Percentiles rank a stretch among this genome's conserved stretches.
These are phyloP conservation scores for Pichia sp. DNA, from an alignment of 1,139 yeast genomes.

Conservation along the genomic window DNA sequence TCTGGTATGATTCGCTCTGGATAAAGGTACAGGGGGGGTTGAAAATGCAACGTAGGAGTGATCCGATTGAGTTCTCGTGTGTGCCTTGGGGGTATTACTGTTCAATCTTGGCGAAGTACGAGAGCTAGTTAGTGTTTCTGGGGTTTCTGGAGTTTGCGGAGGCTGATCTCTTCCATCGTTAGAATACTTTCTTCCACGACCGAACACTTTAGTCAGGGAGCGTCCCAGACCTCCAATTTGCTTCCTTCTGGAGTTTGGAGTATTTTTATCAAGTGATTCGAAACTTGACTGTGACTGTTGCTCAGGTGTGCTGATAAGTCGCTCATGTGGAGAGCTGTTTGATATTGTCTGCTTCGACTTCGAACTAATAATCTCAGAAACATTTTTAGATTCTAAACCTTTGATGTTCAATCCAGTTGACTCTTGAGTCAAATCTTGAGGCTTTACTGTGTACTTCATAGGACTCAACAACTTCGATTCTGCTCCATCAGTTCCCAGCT, in stretches of 20 bases:
- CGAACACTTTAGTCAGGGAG: constrained; percentile 33
- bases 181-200: constrained; percentile 28
- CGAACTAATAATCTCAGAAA: not conserved
- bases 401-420: constrained; percentile 12
- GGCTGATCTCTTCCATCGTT: constrained; percentile 13
- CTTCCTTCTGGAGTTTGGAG: constrained; percentile 19
- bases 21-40: constrained; percentile 30
- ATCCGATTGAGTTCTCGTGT: constrained; percentile 30
- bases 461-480: constrained; percentile 16
- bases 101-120: not conserved
- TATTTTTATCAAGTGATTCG: constrained; percentile 11
- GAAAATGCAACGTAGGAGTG: constrained; percentile 40
- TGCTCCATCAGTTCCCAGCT: not conserved
- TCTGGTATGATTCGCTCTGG: constrained; percentile 21
- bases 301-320: constrained; percentile 5
- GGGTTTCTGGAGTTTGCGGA: constrained; percentile 8
- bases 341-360: not conserved
- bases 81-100: constrained; percentile 14
- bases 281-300: constrained; percentile 4
- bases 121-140: constrained; percentile 19
- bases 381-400: constrained; percentile 6
- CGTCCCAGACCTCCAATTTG: constrained; percentile 27
- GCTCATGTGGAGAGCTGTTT: not conserved
- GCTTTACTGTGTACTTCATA: constrained; percentile 11
- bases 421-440: not conserved